Evolutionary conservation across 257 asterid genomes (phyloP).

Genomic region (Solanum megistacrolobum): DNA sequence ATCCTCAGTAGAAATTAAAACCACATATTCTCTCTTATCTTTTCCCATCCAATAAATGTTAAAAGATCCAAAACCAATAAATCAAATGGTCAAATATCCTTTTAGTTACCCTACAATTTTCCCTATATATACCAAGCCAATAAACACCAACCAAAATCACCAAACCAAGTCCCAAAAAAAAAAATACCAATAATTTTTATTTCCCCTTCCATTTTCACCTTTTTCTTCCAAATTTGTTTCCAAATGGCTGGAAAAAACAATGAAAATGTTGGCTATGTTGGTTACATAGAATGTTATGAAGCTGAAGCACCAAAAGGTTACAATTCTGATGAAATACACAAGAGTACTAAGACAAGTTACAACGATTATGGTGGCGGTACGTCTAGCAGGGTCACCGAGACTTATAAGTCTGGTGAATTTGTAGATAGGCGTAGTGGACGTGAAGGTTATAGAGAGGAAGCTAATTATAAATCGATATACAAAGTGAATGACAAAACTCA

Average conservation of each 20-base stretch:
- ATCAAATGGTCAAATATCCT: no score
- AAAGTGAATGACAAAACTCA: constrained; percentile 2
- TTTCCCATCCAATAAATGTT: no score
- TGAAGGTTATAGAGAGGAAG: constrained; percentile 5
- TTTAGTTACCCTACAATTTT: background rate
- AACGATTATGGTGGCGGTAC: constrained; percentile 1
- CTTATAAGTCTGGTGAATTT: background rate
- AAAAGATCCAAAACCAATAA: no score
- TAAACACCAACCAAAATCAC: background rate
- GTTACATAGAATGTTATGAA: no score
- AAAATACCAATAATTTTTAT: no score
- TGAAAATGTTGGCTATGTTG: background rate
- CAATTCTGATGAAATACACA: background rate
- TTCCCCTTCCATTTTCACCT: background rate
- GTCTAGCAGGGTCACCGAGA: background rate
- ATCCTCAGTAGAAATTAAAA: no score
- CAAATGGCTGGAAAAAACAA: background rate
- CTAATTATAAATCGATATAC: background rate
- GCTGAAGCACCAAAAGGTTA: background rate
- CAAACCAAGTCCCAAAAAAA: background rate
- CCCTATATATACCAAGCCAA: background rate
- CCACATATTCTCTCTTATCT: no score
- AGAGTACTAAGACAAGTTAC: background rate
- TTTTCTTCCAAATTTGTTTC: background rate
- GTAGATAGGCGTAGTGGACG: constrained; percentile 5